Evolutionary conservation across 352 stramenopile species (phyloP).

Genomic region (Phytophthora citricola): DNA sequence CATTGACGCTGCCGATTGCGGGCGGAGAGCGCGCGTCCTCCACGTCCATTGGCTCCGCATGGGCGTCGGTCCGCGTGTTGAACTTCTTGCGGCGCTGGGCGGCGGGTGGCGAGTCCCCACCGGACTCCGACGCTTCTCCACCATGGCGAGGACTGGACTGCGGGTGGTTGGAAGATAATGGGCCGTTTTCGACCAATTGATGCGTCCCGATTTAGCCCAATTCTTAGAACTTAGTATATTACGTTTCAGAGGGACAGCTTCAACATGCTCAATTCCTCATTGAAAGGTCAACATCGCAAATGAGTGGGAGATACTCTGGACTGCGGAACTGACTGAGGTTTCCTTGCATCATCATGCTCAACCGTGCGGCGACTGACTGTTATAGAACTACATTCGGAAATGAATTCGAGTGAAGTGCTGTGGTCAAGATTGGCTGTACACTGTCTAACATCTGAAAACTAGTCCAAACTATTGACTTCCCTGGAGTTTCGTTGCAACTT

Average conservation of each 20-base stretch:
- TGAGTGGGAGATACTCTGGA: no score
- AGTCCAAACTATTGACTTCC: no score
- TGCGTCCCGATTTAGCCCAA: constrained; percentile 4
- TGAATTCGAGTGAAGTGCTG: no score
- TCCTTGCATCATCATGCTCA: no score
- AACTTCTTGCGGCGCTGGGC: constrained; percentile 43
- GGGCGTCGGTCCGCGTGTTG: constrained; percentile 12
- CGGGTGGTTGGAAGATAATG: constrained; percentile 39
- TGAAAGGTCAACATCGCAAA: no score
- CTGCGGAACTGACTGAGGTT: no score
- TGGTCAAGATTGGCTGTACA: no score
- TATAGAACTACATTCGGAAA: no score
- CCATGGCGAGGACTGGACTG: constrained; percentile 34
- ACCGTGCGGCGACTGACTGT: no score
- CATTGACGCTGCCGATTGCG: neutral
- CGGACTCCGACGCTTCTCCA: constrained; percentile 58
- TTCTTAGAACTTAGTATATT: constrained; percentile 2
- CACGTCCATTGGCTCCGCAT: constrained; percentile 18
- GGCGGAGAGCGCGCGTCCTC: constrained; percentile 9
- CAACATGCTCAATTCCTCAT: neutral
- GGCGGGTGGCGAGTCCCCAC: constrained; percentile 25
- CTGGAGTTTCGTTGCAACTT: no score
- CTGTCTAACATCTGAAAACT: no score
- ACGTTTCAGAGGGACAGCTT: neutral
- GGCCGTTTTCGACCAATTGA: constrained; percentile 37